Evolutionary conservation across 176 grass and related monocot genomes (phyloP).

Genomic region (Secale cereale): DNA sequence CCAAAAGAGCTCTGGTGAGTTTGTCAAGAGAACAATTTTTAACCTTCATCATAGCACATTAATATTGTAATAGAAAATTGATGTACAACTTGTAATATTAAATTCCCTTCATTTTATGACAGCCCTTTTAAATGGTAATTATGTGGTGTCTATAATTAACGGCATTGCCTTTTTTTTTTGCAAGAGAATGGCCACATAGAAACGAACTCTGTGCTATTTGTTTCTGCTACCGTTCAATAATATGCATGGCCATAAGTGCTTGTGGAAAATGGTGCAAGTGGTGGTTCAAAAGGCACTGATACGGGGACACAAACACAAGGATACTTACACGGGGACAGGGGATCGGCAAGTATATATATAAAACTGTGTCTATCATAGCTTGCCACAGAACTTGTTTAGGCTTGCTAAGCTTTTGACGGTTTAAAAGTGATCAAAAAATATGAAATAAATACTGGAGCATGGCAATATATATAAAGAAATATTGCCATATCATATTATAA

Average conservation of each 20-base stretch:
- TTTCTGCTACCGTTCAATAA: neutral
- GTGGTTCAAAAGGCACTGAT: neutral
- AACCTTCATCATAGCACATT: neutral
- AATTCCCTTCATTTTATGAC: neutral
- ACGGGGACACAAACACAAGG: neutral
- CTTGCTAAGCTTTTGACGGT: too few species aligned
- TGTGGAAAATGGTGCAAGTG: neutral
- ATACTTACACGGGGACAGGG: neutral
- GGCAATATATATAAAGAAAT: too few species aligned
- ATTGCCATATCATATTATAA: too few species aligned
- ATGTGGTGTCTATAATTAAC: neutral
- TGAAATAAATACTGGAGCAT: too few species aligned
- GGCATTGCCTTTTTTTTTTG: neutral
- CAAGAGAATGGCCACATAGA: neutral
- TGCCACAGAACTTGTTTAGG: too few species aligned
- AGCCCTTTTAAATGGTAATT: neutral
- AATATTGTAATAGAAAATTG: neutral
- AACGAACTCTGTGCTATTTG: neutral
- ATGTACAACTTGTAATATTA: neutral
- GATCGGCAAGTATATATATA: neutral
- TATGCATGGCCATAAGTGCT: neutral
- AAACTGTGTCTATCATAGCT: too few species aligned
- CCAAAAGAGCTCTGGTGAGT: slow-evolving; percentile 14
- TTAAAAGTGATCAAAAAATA: too few species aligned
- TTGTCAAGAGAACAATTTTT: slow-evolving; percentile 13